Percentiles rank a stretch among this genome's conserved stretches.
These are phyloP conservation scores for Yarrowia sp. DNA, from an alignment of 805 yeast species.

Conservation along the genomic window DNA sequence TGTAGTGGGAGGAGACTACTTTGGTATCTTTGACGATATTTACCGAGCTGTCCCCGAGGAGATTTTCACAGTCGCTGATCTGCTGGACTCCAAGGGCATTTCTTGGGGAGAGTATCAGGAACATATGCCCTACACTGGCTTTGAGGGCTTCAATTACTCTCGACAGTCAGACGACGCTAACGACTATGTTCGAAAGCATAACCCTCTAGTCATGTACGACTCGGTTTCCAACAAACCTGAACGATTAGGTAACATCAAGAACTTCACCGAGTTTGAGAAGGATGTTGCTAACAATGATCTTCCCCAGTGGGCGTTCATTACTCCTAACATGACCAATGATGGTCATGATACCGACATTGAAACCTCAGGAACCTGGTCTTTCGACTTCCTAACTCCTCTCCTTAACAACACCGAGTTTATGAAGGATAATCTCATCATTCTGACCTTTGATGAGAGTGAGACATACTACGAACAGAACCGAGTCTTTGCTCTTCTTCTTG, in stretches of 20 bases:
- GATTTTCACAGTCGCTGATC: slow-evolving; percentile 49
- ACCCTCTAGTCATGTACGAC: slow-evolving; percentile 47
- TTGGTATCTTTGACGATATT: slow-evolving; percentile 47
- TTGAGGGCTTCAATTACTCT: slow-evolving; percentile 46
- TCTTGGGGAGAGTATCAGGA: slow-evolving; percentile 56
- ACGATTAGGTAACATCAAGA: slow-evolving; percentile 47
- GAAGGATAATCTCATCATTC: slow-evolving; percentile 44
- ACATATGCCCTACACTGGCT: slow-evolving; percentile 52
- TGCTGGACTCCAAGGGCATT: slow-evolving; percentile 45
- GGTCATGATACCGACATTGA: slow-evolving; percentile 50
- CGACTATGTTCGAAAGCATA: slow-evolving; percentile 53
- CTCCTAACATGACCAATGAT: slow-evolving; percentile 54
- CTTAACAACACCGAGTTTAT: slow-evolving; percentile 48
- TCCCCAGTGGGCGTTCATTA: slow-evolving; percentile 53
- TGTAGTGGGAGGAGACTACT: slow-evolving; percentile 51
- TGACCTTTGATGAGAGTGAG: slow-evolving; percentile 52
- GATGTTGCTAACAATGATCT: slow-evolving; percentile 43
- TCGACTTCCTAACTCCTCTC: slow-evolving; percentile 45
- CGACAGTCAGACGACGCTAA: slow-evolving; percentile 45
- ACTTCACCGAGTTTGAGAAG: slow-evolving; percentile 44
- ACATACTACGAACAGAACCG: slow-evolving; percentile 45
- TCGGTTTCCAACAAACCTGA: slow-evolving; percentile 39
- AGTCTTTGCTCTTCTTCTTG: slow-evolving; percentile 47
- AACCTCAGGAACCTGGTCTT: slow-evolving; percentile 48
- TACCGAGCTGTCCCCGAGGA: slow-evolving; percentile 46